Evolutionary conservation across 306 rosid species (phyloP).

Genomic region (Sindora glabra): DNA sequence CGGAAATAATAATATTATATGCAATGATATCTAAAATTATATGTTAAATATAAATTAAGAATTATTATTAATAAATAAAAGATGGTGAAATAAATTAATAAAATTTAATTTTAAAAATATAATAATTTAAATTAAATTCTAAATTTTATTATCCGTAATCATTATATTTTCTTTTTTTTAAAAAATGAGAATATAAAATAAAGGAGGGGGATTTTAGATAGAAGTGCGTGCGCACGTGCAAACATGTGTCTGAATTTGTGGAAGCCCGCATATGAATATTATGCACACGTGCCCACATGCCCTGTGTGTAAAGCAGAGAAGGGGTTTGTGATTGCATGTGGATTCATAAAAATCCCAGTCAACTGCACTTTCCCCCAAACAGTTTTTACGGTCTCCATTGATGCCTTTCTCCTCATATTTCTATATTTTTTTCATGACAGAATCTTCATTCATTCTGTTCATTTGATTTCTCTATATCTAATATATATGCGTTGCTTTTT

Average conservation of each 20-base stretch:
- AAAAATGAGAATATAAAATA: no score
- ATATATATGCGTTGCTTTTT: no score
- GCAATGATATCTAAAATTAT: no score
- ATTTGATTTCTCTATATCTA: no score
- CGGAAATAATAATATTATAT: neutral
- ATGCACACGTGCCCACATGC: constrained; percentile 76
- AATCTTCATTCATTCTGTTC: no score
- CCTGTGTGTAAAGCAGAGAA: constrained; percentile 35
- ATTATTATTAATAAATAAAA: no score
- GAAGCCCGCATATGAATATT: constrained; percentile 25
- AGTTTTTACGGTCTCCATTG: constrained; percentile 11
- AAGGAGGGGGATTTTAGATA: constrained; percentile 25
- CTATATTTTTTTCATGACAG: neutral
- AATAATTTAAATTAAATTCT: no score
- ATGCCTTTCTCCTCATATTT: neutral
- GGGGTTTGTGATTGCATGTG: constrained; percentile 56
- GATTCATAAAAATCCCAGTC: constrained; percentile 42
- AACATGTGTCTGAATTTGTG: constrained; percentile 54
- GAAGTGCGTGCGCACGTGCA: constrained; percentile 67
- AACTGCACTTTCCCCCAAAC: constrained; percentile 37
- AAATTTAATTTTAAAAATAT: no score
- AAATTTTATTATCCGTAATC: no score
- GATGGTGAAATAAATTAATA: no score
- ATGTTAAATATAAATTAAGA: no score
- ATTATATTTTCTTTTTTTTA: no score